Evolutionary conservation across 768 basidiomycete genomes (phyloP), one percentile per base, ranked within the genome.

Genomic region (Agaricus subrufescens): DNA sequence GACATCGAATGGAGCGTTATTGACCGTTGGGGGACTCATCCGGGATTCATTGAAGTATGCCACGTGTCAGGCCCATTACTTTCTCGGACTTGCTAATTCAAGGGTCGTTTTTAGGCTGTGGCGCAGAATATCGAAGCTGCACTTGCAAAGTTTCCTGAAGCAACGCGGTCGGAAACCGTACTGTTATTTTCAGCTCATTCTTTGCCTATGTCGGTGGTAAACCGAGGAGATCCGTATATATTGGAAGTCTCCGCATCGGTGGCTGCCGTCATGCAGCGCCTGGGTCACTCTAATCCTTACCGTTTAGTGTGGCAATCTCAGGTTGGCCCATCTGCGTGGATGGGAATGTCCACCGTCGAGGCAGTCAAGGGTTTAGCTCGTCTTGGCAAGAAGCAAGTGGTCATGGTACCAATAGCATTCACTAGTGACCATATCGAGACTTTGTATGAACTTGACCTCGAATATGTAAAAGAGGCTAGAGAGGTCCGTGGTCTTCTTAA

Each of bases 361-460:
- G 91, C 94, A 45, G 74, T 99, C 67, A 93, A 97, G 76, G 91
- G 90, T 15, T 77, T 91, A 43, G 87, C 88, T 50, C 81, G 86
- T 15, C 73, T 91, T 40, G 89, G 88, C 30, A 82, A 78, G 67
- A 91, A 90, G 69, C 82, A 85, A 59, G 85, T 80, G 3, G 78
- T 98, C 54, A 75, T 98, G 39, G 84, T 99, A 6, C 97, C 97
- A 0, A 94, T 99, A 59, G 97, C 97, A 26, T 99, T 99, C 75
- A 99, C 97, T 12, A 94, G 89, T 68, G 97, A 99, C 72, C 97
- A 99, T 69, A 98, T 99, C 65, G 97, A 99, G 77, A 99, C 97
- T 25, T 76, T 99, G 49, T 98, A 91, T 65, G 97, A 99, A 74
- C 79, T 98, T 49, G 97, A 99, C 69, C 69, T 95, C 52, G 97